Percentiles rank a stretch among this genome's conserved stretches.
These are phyloP conservation scores for Inonotus hispidus DNA, from an alignment of 1,284 basidiomycete genomes.

Conservation along the genomic window DNA sequence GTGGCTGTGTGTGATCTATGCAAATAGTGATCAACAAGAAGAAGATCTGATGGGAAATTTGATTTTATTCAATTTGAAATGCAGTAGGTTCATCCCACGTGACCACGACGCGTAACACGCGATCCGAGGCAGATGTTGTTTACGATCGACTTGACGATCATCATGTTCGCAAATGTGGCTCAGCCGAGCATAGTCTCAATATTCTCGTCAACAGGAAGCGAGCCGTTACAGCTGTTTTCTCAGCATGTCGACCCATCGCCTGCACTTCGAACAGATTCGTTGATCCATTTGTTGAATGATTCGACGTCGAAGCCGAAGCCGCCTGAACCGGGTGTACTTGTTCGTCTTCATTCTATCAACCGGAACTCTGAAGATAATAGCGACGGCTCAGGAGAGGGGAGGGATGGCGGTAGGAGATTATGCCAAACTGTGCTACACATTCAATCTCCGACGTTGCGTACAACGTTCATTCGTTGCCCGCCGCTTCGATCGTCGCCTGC, in stretches of 20 bases:
- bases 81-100: background rate
- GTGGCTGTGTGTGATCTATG: background rate
- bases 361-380: background rate
- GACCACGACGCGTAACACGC: background rate
- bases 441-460: constrained; percentile 67
- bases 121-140: background rate
- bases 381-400: constrained; percentile 13
- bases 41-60: too few species aligned
- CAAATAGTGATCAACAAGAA: background rate
- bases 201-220: constrained; percentile 71
- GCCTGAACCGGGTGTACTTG: constrained; percentile 37
- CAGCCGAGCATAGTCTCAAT: constrained; percentile 69
- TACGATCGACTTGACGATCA: background rate
- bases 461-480: constrained; percentile 67
- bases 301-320: constrained; percentile 47
- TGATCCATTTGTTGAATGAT: constrained; percentile 63
- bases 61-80: too few species aligned
- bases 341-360: constrained; percentile 32
- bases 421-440: constrained; percentile 76
- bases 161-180: constrained; percentile 49
- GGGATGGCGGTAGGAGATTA: constrained; percentile 38
- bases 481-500: constrained; percentile 23
- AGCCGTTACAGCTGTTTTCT: constrained; percentile 58
- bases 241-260: constrained; percentile 40
- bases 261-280: constrained; percentile 52